A percentile compares a stretch with the other conserved stretches of the same genome.
Conservation (phyloP, 306 rosid genomes). For the Begonia peltatifolia region DNA sequence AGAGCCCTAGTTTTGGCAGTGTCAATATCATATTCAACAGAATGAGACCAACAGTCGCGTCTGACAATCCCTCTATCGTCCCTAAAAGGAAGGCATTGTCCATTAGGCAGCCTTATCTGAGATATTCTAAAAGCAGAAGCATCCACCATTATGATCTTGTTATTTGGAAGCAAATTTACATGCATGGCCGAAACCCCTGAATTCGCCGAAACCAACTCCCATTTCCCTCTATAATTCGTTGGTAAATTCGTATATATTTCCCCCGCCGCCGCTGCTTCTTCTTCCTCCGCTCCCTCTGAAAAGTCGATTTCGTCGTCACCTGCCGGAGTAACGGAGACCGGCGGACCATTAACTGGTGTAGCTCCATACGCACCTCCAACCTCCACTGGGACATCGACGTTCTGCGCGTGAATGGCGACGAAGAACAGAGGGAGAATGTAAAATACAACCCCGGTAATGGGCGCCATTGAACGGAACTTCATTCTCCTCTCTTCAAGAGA, state of each 20-base stretch:
- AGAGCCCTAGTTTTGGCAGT: slow-evolving; percentile 47
- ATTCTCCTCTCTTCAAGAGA: neutral
- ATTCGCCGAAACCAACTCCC: slow-evolving; percentile 27
- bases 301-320: too few species aligned
- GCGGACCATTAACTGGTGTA: slow-evolving; percentile 20
- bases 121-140: slow-evolving; percentile 30
- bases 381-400: too few species aligned
- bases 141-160: slow-evolving; percentile 28
- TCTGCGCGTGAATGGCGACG: slow-evolving; percentile 1
- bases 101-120: slow-evolving; percentile 24
- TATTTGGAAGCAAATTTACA: slow-evolving; percentile 45
- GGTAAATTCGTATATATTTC: too few species aligned
- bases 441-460: slow-evolving; percentile 11
- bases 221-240: slow-evolving; percentile 14
- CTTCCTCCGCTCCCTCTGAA: too few species aligned
- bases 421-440: slow-evolving; percentile 19
- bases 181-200: slow-evolving; percentile 80
- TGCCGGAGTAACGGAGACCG: too few species aligned
- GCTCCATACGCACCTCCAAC: too few species aligned
- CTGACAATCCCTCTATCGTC: neutral
- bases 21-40: slow-evolving; percentile 34
- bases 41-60: slow-evolving; percentile 64
- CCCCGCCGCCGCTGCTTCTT: too few species aligned
- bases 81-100: slow-evolving; percentile 28
- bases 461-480: slow-evolving; percentile 25